Evolutionary conservation across 2,329 filamentous ascomycete species (phyloP).

Genomic region (Xylariaceae sp.): DNA sequence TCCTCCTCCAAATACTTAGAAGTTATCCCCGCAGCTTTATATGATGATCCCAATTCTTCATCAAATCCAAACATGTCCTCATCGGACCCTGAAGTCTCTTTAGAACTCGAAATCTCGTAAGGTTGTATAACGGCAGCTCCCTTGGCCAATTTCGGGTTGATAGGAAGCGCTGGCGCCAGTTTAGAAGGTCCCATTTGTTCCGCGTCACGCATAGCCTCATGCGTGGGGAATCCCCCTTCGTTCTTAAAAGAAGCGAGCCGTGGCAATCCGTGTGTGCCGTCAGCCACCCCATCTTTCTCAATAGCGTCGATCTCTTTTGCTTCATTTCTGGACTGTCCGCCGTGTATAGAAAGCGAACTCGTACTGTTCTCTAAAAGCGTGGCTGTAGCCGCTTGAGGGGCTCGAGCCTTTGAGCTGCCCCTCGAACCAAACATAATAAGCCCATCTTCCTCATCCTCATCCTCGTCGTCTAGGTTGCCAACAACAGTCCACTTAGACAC

Average conservation of each 20-base stretch:
- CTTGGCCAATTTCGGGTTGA: constrained; percentile 3
- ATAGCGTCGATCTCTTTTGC: constrained; percentile 11
- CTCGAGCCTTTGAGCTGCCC: constrained; percentile 6
- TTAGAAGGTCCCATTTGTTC: constrained; percentile 1
- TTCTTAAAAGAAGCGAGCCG: constrained; percentile 29
- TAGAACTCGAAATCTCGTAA: background rate
- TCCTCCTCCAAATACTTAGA: constrained; percentile 35
- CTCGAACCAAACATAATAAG: constrained; percentile 29
- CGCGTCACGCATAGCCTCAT: background rate
- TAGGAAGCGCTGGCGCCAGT: background rate
- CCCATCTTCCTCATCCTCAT: constrained; percentile 33
- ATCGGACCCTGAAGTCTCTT: too few relatives aligned
- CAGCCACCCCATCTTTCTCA: constrained; percentile 17
- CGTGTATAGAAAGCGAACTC: background rate
- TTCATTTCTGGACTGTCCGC: background rate
- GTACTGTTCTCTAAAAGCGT: background rate
- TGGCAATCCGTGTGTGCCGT: constrained; percentile 31
- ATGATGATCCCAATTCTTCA: constrained; percentile 10
- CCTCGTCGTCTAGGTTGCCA: constrained; percentile 28
- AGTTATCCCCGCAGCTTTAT: constrained; percentile 28
- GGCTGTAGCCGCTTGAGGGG: background rate
- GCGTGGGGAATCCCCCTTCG: constrained; percentile 28
- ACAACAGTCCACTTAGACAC: constrained; percentile 52
- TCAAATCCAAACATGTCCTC: constrained; percentile 50
- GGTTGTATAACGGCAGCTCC: background rate